Conservation (phyloP, 2,329 filamentous ascomycete genomes). For the Aspergillus quadricinctus region DNA sequence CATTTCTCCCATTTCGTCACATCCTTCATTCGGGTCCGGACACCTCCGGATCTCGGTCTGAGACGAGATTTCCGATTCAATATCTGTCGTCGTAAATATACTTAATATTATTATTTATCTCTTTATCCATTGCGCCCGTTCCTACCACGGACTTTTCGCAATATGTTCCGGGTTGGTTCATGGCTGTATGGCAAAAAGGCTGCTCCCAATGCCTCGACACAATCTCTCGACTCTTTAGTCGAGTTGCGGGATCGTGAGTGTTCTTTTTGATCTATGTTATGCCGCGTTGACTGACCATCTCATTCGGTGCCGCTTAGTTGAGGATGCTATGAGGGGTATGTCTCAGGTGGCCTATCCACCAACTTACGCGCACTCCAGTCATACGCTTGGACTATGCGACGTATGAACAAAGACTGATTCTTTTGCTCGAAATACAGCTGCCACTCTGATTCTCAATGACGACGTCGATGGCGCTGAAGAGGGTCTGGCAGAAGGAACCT, state of each 20-base stretch:
- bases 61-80: conserved; percentile 3
- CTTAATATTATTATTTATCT: conserved; percentile 2
- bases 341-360: neutral
- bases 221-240: conserved; percentile 54
- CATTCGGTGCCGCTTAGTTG: conserved; percentile 23
- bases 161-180: conserved; percentile 41
- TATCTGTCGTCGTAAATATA: neutral
- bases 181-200: conserved; percentile 44
- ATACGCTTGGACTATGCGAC: neutral
- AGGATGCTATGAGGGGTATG: conserved; percentile 43
- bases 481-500: conserved; percentile 66
- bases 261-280: conserved; percentile 3
- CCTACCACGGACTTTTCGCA: conserved; percentile 1
- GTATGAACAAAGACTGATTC: conserved; percentile 4
- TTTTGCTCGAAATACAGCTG: conserved; percentile 41
- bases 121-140: neutral
- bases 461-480: conserved; percentile 81
- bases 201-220: conserved; percentile 42
- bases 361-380: neutral
- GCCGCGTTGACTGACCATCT: conserved; percentile 17
- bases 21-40: conserved; percentile 12
- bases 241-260: conserved; percentile 51
- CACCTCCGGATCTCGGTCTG: conserved; percentile 11
- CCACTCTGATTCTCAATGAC: conserved; percentile 76
- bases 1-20: conserved; percentile 24